phyloP scores from a whole-genome alignment of 2,329 filamentous ascomycete genomes.

The Aureobasidium sp. region DNA sequence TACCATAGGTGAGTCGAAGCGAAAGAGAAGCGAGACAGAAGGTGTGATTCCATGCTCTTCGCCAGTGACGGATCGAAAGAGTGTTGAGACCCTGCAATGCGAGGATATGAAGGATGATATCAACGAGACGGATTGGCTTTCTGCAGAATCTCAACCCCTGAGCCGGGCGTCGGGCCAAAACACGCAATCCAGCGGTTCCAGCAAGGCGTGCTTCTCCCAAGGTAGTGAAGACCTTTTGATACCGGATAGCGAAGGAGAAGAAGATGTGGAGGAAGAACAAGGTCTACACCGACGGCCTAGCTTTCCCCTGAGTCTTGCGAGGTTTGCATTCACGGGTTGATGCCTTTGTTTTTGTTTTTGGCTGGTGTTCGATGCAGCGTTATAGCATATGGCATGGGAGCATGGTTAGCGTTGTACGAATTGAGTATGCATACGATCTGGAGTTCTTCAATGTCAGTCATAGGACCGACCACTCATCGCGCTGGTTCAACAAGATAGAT shows the following conservation, averaged over 20 bases:
- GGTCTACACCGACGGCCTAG: conserved; percentile 21
- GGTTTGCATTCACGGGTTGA: conserved; percentile 32
- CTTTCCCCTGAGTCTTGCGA: conserved; percentile 32
- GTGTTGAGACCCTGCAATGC: background rate
- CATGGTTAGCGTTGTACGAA: background rate
- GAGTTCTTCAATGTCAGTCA: background rate
- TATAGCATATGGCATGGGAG: background rate
- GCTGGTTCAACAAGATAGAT: background rate
- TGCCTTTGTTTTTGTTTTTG: background rate
- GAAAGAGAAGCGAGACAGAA: background rate
- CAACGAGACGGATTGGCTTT: conserved; percentile 22
- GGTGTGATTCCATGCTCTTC: background rate
- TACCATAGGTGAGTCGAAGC: background rate
- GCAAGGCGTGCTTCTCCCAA: conserved; percentile 20
- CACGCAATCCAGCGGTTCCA: conserved; percentile 6
- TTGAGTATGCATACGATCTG: background rate
- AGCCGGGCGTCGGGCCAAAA: conserved; percentile 19
- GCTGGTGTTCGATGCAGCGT: background rate
- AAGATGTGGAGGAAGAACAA: conserved; percentile 23
- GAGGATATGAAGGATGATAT: conserved; percentile 18
- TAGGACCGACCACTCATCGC: background rate
- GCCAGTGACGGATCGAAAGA: background rate
- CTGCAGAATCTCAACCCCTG: conserved; percentile 22
- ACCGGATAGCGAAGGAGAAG: conserved; percentile 38
- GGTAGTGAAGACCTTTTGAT: conserved; percentile 44